Evolutionary conservation across 257 asterid species (phyloP).

Genomic region (Primulina eburnea): DNA sequence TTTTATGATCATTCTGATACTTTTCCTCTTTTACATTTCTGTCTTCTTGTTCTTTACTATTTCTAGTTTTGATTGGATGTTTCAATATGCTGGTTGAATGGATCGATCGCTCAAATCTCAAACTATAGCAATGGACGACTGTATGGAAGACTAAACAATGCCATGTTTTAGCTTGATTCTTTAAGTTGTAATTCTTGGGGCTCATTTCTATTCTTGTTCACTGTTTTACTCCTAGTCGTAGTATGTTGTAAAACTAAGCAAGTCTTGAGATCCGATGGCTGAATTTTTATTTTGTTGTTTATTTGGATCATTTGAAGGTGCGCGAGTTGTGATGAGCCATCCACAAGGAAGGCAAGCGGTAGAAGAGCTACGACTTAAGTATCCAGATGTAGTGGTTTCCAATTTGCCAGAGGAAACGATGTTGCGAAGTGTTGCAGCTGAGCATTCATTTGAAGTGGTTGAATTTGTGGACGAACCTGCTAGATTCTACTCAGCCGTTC

Average conservation of each 20-base stretch:
- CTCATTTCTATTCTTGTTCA: neutral
- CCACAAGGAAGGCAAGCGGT: slow-evolving; percentile 60
- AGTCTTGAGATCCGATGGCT: neutral
- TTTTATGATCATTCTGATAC: neutral
- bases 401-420: slow-evolving; percentile 49
- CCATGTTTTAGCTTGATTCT: neutral
- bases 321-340: slow-evolving; percentile 82
- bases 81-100: neutral
- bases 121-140: neutral
- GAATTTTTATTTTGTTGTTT: neutral
- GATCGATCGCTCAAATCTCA: neutral
- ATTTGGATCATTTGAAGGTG: slow-evolving; percentile 40
- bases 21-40: neutral
- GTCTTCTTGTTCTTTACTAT: neutral
- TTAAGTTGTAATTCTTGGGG: neutral
- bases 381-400: slow-evolving; percentile 63
- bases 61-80: neutral
- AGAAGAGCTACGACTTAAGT: slow-evolving; percentile 52
- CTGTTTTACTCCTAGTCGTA: neutral
- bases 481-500: slow-evolving; percentile 52
- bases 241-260: neutral
- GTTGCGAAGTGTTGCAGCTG: slow-evolving; percentile 40
- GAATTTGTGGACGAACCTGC: slow-evolving; percentile 55
- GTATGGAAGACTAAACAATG: neutral
- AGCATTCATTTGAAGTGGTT: slow-evolving; percentile 49